These are phyloP conservation scores for Hypoxylon sp. DNA, from an alignment of 2,329 filamentous ascomycete species.

Conservation along the genomic window DNA sequence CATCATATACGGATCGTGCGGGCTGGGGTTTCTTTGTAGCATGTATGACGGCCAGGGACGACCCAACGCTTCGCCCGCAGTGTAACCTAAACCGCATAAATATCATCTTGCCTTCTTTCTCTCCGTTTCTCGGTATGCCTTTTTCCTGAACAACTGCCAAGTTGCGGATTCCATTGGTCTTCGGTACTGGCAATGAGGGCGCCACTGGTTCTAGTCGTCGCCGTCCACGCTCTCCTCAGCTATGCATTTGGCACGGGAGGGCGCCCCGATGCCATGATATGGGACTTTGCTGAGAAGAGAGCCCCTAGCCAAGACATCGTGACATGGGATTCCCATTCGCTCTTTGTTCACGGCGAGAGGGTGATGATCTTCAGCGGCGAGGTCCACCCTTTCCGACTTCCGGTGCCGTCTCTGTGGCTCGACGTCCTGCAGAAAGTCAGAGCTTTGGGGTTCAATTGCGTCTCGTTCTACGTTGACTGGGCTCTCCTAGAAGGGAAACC, in stretches of 20 bases:
- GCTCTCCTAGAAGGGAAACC: slow-evolving; percentile 79
- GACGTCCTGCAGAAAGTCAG: slow-evolving; percentile 88
- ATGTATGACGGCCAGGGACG: slow-evolving; percentile 23
- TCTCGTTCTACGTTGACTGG: slow-evolving; percentile 86
- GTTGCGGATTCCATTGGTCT: slow-evolving; percentile 3
- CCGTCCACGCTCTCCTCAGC: slow-evolving; percentile 37
- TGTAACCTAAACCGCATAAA: slow-evolving; percentile 33
- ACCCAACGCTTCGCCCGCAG: slow-evolving; percentile 7
- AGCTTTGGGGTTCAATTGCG: slow-evolving; percentile 81
- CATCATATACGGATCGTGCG: slow-evolving; percentile 17
- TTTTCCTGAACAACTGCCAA: slow-evolving; percentile 9
- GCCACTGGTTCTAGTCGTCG: slow-evolving; percentile 29
- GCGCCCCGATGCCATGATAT: slow-evolving; percentile 33
- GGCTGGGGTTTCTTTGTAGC: slow-evolving; percentile 21
- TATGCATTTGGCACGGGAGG: slow-evolving; percentile 31
- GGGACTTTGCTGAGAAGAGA: slow-evolving; percentile 31
- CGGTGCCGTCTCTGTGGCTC: slow-evolving; percentile 65
- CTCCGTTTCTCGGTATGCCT: neutral
- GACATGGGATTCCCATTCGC: slow-evolving; percentile 75
- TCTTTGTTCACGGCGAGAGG: slow-evolving; percentile 75
- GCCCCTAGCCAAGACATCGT: slow-evolving; percentile 52
- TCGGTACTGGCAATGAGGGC: slow-evolving; percentile 35
- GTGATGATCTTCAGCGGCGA: slow-evolving; percentile 76
- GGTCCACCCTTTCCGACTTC: slow-evolving; percentile 70
- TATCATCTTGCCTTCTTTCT: slow-evolving; percentile 5